Percentiles rank a stretch among this genome's conserved stretches.
These are phyloP conservation scores for Solanum corneliomulleri DNA, from an alignment of 257 asterid species.

Conservation along the genomic window DNA sequence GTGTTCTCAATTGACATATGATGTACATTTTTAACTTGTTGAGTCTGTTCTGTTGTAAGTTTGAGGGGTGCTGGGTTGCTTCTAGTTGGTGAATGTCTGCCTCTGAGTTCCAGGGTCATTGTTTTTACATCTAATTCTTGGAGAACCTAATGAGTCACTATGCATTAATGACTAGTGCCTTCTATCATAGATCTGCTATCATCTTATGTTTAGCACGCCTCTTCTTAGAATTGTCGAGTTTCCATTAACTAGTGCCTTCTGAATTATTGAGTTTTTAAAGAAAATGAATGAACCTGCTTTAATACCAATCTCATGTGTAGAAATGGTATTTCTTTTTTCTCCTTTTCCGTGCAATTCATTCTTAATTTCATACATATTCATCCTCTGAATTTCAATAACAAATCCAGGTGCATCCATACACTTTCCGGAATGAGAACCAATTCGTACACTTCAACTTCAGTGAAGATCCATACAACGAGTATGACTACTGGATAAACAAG, in stretches of 20 bases:
- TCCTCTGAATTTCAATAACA: neutral
- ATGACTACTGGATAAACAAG: slow-evolving; percentile 63
- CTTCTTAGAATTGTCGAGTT: neutral
- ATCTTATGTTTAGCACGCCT: neutral
- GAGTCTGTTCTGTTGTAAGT: neutral
- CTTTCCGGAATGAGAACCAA: slow-evolving; percentile 67
- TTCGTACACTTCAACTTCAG: slow-evolving; percentile 84
- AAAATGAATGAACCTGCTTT: neutral
- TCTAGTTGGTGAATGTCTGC: neutral
- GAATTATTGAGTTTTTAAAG: neutral
- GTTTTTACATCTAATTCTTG: neutral
- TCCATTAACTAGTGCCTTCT: neutral
- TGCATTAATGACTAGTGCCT: neutral
- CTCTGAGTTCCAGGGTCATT: neutral
- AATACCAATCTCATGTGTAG: neutral
- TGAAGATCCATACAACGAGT: slow-evolving; percentile 77
- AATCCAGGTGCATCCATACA: slow-evolving; percentile 88
- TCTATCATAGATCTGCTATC: neutral
- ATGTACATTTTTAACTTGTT: neutral
- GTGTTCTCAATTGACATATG: neutral
- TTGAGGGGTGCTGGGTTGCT: neutral
- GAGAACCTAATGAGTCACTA: neutral
- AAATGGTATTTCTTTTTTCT: neutral
- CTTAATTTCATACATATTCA: neutral
- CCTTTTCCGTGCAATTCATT: neutral